Base-by-base conservation (phyloP, 1,139 yeast genomes). In the Geotrichum carabidarum region DNA sequence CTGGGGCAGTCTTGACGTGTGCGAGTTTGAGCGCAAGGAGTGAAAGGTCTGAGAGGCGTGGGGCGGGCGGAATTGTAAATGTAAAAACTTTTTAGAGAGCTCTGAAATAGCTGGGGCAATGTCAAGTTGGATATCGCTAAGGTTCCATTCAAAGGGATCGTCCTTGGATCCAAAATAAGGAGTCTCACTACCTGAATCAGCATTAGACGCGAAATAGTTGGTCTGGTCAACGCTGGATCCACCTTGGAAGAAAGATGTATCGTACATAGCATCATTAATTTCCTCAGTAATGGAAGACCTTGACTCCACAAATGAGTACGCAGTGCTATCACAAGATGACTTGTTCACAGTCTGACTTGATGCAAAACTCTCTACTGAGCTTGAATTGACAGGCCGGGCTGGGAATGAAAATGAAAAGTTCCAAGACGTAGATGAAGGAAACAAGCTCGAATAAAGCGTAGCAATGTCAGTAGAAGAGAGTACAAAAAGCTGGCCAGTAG, bases 31-130 rank as follows among this genome's bases (percentile, higher is more conserved):
- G 9, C 68, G 53, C 31, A 63, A 37, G 1, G 65, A 58, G 34
- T 60, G 53, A 30, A 63, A 44, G 43, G 56, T 51, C 15, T 52
- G 60, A 17, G 60, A 55, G 27, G 54, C 45, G 17, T 38, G 34
- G 8, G 50, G 50, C 11, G 59, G 60, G 8, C 62, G 55, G 40
- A 58, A 58, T 22, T 65, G 64, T 32, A 65, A 53, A 36, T 65
- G 64, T 1, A 69, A 67, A 50, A 65, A 65, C 43, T 60, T 60
- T 45, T 57, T 53, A 17, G 65, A 45, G 30, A 70, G 53, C 32
- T 65, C 71, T 35, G 63, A 65, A 48, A 67, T 64, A 6, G 67
- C 73, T 0, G 73, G 73, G 43, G 68, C 71, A 22, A 70, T 54
- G 45, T 70, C 73, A 8, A 57, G 55, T 27, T 63, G 59, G 36